Percentiles rank a stretch among this genome's conserved stretches.
phyloP scores from a whole-genome alignment of 2,329 filamentous ascomycete species.

The Sclerotinia sclerotiorum region DNA sequence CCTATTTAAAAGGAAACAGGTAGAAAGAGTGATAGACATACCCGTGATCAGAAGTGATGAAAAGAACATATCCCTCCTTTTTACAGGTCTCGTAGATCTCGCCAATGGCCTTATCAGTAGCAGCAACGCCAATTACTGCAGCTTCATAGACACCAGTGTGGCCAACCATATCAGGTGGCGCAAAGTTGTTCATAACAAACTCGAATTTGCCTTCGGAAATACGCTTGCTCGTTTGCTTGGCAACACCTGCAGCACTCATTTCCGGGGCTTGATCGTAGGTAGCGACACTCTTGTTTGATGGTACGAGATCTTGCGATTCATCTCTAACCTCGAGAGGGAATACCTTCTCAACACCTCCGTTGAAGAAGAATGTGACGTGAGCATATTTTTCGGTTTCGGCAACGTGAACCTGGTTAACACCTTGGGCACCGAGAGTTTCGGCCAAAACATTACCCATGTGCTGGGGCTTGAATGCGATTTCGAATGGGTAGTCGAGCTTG shows the following conservation, averaged over 20 bases:
- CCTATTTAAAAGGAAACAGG: neutral
- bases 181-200: conserved; percentile 99
- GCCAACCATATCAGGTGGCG: conserved; percentile 98
- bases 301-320: conserved; percentile 73
- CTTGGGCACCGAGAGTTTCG: conserved; percentile 90
- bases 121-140: conserved; percentile 77
- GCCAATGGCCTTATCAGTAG: conserved; percentile 93
- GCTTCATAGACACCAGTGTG: conserved; percentile 98
- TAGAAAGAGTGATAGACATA: conserved; percentile 42
- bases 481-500: conserved; percentile 92
- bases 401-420: conserved; percentile 88
- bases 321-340: conserved; percentile 91
- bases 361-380: conserved; percentile 99
- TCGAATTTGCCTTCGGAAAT: conserved; percentile 83
- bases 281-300: conserved; percentile 83
- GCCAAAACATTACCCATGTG: conserved; percentile 98
- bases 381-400: conserved; percentile 99
- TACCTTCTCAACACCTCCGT: conserved; percentile 95
- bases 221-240: conserved; percentile 84
- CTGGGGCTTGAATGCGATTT: conserved; percentile 89
- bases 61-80: conserved; percentile 87
- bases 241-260: conserved; percentile 92
- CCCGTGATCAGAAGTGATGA: conserved; percentile 95
- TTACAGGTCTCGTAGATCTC: conserved; percentile 92
- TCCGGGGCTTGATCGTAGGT: conserved; percentile 94